These are phyloP conservation scores for Cydonia oblonga DNA, from an alignment of 331 rosid genomes.

Conservation along the genomic window DNA sequence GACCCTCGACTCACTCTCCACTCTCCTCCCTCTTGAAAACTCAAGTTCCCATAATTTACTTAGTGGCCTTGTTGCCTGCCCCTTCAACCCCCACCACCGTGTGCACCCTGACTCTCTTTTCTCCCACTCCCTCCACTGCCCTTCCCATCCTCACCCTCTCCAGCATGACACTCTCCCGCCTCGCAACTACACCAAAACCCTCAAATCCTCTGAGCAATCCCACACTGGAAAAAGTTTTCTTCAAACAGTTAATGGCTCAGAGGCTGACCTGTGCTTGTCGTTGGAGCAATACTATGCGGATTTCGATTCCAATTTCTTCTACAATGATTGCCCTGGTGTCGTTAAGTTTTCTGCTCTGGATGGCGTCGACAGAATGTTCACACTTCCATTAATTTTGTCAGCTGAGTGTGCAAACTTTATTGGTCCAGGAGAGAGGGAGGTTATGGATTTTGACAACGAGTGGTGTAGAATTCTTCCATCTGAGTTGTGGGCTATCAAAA, in stretches of 20 bases:
- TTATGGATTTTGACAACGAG: not conserved
- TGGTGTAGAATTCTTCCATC: constrained; percentile 48
- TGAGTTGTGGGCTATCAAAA: constrained; percentile 19
- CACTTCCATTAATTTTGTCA: constrained; percentile 50
- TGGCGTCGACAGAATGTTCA: constrained; percentile 24
- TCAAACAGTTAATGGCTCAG: constrained; percentile 15
- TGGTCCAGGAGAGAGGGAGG: not conserved
- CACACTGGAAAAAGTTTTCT: constrained; percentile 1
- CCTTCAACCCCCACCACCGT: constrained; percentile 47
- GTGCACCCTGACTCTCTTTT: constrained; percentile 51
- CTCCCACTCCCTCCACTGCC: constrained; percentile 55
- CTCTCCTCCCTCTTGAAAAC: constrained; percentile 32
- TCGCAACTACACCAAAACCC: constrained; percentile 43
- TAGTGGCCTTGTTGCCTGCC: constrained; percentile 31
- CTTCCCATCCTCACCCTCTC: constrained; percentile 43
- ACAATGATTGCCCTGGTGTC: constrained; percentile 49
- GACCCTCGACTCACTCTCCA: constrained; percentile 20
- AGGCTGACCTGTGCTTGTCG: constrained; percentile 39
- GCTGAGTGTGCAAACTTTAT: constrained; percentile 27
- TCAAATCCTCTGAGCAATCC: constrained; percentile 10
- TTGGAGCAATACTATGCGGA: constrained; percentile 17
- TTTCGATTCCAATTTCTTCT: constrained; percentile 43
- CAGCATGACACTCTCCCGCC: constrained; percentile 15
- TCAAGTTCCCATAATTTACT: not conserved
- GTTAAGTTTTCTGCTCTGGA: constrained; percentile 28